A percentile compares a stretch with the other conserved stretches of the same genome.
Evolutionary conservation across 306 rosid genomes (phyloP).

Genomic region (Crataegus laevigata): DNA sequence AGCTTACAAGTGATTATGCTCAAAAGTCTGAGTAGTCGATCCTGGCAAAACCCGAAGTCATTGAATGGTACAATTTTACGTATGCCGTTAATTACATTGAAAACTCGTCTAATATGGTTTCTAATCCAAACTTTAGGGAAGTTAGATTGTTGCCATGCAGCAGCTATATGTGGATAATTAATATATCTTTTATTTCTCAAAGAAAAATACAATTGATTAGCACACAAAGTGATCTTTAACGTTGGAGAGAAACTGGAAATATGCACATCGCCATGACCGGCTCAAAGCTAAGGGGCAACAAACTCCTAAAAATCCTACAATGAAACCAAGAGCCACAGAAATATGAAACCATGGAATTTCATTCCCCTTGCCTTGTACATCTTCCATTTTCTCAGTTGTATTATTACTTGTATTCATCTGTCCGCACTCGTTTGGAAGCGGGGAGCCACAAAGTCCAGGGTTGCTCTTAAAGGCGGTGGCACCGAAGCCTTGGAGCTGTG

Average conservation of each 20-base stretch:
- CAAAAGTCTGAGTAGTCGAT: too few species aligned
- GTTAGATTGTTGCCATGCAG: too few species aligned
- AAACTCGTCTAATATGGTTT: too few species aligned
- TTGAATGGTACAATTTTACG: too few species aligned
- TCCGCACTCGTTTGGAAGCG: background rate
- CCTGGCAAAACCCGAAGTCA: too few species aligned
- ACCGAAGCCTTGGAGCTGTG: background rate
- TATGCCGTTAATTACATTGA: too few species aligned
- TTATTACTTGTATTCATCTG: background rate
- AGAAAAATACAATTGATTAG: background rate
- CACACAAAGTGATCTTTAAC: background rate
- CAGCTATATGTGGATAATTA: background rate
- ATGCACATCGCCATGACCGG: background rate
- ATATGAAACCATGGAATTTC: background rate
- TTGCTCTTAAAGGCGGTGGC: background rate
- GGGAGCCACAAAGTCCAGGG: background rate
- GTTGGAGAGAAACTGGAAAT: background rate
- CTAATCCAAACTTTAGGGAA: too few species aligned
- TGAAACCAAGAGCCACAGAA: background rate
- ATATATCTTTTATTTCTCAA: background rate
- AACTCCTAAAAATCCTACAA: slow-evolving; percentile 1
- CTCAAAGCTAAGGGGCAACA: background rate
- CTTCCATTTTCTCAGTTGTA: background rate
- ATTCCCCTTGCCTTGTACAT: background rate
- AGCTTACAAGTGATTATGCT: too few species aligned